These are phyloP conservation scores for Teratosphaeria zuluensis DNA, from an alignment of 2,329 filamentous ascomycete genomes.

Conservation along the genomic window DNA sequence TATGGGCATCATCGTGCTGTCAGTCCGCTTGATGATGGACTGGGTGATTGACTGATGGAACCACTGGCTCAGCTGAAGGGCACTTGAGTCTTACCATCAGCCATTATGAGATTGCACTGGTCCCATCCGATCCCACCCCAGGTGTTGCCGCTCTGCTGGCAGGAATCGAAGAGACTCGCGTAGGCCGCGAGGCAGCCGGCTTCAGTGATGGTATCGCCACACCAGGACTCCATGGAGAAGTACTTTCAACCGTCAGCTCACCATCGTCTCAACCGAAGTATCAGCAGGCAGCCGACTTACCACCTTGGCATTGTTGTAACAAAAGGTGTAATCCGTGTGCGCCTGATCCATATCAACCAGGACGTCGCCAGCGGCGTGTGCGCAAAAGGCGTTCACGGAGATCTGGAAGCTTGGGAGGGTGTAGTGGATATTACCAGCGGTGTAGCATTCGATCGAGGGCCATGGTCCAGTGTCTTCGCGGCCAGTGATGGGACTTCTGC, in stretches of 20 bases:
- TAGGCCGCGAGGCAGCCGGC: background rate
- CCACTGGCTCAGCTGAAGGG: no score
- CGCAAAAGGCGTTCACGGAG: background rate
- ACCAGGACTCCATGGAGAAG: background rate
- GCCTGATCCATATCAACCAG: background rate
- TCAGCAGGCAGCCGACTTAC: background rate
- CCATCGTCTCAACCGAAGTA: no score
- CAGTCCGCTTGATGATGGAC: no score
- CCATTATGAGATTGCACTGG: background rate
- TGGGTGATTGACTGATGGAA: no score
- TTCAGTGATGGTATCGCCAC: background rate
- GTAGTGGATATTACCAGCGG: background rate
- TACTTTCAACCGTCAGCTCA: background rate
- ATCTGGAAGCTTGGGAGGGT: background rate
- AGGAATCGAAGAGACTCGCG: background rate
- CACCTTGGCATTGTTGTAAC: background rate
- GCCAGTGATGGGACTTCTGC: background rate
- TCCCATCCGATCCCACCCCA: background rate
- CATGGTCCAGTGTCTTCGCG: background rate
- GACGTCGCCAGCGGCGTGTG: background rate
- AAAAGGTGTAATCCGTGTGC: background rate
- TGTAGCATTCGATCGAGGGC: background rate
- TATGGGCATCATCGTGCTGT: no score
- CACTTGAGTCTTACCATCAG: background rate
- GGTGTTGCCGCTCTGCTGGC: background rate